These are phyloP conservation scores for Wallacemonas rigidus DNA, from an alignment of 208 protist genomes.

Conservation along the genomic window DNA sequence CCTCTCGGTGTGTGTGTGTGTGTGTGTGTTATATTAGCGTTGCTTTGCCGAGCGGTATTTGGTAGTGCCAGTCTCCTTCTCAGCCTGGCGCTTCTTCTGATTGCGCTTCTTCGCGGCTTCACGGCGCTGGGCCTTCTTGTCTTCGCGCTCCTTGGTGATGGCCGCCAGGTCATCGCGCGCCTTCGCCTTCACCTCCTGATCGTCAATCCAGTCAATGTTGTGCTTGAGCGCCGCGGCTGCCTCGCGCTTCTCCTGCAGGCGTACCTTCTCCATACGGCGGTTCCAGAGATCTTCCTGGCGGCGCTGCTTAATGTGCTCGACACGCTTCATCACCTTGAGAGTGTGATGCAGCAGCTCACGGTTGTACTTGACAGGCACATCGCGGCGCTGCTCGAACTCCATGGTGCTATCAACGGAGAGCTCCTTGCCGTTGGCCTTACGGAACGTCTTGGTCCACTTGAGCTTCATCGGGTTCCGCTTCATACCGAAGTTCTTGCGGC, in stretches of 20 bases:
- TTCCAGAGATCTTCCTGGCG: constrained; percentile 95
- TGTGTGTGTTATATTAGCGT: not conserved
- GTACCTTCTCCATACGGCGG: constrained; percentile 79
- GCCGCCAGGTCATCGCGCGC: constrained; percentile 79
- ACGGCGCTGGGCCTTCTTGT: constrained; percentile 74
- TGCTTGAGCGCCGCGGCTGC: constrained; percentile 89
- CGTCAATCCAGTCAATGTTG: constrained; percentile 94
- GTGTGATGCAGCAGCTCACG: constrained; percentile 96
- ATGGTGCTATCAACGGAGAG: constrained; percentile 97
- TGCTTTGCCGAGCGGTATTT: constrained; percentile 68
- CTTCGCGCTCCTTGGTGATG: constrained; percentile 73
- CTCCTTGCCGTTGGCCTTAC: constrained; percentile 98
- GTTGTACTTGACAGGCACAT: constrained; percentile 99
- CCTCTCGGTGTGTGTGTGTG: not conserved
- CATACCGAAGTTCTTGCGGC: constrained; percentile 99
- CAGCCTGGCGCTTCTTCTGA: constrained; percentile 66
- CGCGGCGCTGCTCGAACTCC: constrained; percentile 98
- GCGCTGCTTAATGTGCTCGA: constrained; percentile 95
- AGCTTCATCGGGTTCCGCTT: constrained; percentile 99
- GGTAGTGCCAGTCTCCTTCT: constrained; percentile 49
- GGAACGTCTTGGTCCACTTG: constrained; percentile 99
- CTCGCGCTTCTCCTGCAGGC: constrained; percentile 77
- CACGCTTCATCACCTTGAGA: constrained; percentile 96
- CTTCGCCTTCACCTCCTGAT: constrained; percentile 81
- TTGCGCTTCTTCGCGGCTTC: constrained; percentile 72